Conservation (phyloP, 768 basidiomycete genomes). For the Mycena rebaudengoi region DNA sequence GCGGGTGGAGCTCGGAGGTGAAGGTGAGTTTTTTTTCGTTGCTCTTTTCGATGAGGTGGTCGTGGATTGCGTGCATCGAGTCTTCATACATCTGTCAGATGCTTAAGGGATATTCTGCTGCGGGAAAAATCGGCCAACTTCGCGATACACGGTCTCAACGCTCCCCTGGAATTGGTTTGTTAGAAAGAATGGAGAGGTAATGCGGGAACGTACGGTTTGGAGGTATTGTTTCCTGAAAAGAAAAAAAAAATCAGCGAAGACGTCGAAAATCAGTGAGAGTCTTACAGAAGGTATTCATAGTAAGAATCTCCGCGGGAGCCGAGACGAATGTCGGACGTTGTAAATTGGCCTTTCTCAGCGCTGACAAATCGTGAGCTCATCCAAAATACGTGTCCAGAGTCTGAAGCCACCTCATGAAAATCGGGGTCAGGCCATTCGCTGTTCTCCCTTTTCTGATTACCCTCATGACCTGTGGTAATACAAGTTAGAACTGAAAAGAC, state of each 20-base stretch:
- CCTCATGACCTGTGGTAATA: constrained; percentile 74
- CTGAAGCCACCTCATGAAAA: constrained; percentile 75
- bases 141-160: constrained; percentile 79
- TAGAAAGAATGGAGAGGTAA: background rate
- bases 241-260: too few relatives aligned
- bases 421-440: constrained; percentile 80
- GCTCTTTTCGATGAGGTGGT: constrained; percentile 73
- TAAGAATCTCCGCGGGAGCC: constrained; percentile 94
- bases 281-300: constrained; percentile 88
- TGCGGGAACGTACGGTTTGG: constrained; percentile 66
- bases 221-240: constrained; percentile 73
- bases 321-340: constrained; percentile 85
- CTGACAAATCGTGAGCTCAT: constrained; percentile 32
- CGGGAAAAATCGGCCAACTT: constrained; percentile 48
- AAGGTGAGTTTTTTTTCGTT: constrained; percentile 67
- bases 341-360: constrained; percentile 47
- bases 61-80: constrained; percentile 83
- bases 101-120: background rate
- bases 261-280: background rate
- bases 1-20: constrained; percentile 83
- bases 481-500: too few relatives aligned
- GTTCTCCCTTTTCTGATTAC: constrained; percentile 69
- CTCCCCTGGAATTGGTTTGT: constrained; percentile 52
- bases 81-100: constrained; percentile 84
- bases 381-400: background rate